Percentiles rank a stretch among this genome's conserved stretches.
phyloP scores from a whole-genome alignment of 768 basidiomycete genomes.

The Collybia sp. region DNA sequence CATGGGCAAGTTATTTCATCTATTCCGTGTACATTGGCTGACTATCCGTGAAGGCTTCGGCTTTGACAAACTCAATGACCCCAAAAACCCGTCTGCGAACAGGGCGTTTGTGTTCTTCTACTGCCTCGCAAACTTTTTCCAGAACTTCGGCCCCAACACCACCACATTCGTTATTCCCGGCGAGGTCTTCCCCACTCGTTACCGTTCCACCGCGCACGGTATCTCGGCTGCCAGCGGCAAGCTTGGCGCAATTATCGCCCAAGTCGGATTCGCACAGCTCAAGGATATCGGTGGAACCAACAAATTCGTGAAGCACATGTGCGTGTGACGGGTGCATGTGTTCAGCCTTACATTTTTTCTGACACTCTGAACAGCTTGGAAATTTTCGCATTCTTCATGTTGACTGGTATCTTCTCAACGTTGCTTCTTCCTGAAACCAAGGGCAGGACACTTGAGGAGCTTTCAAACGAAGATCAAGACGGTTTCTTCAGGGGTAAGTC shows the following conservation, averaged over 20 bases:
- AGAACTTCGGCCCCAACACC: constrained; percentile 81
- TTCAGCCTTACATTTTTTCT: constrained; percentile 2
- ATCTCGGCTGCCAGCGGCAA: constrained; percentile 83
- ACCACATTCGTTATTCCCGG: constrained; percentile 82
- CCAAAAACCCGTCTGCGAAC: constrained; percentile 17
- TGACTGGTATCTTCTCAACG: constrained; percentile 80
- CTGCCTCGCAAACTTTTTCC: constrained; percentile 87
- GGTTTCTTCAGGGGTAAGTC: constrained; percentile 42
- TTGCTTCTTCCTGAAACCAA: constrained; percentile 80
- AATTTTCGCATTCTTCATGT: constrained; percentile 84
- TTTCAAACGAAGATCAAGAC: constrained; percentile 69
- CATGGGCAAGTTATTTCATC: constrained; percentile 47
- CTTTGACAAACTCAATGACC: constrained; percentile 51
- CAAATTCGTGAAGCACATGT: constrained; percentile 67
- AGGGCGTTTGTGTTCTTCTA: constrained; percentile 80
- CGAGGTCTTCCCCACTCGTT: constrained; percentile 85
- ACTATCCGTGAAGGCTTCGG: constrained; percentile 49
- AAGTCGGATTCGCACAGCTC: constrained; percentile 70
- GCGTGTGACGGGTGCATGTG: constrained; percentile 18
- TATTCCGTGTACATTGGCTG: not conserved
- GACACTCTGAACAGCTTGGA: constrained; percentile 43
- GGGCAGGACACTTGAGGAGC: constrained; percentile 56
- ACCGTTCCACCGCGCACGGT: constrained; percentile 82
- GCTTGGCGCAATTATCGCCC: constrained; percentile 76
- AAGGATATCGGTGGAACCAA: constrained; percentile 65